Evolutionary conservation across 495 filamentous ascomycete species (phyloP), one percentile per base, ranked within the genome.

Genomic region (Bacidia gigantensis): DNA sequence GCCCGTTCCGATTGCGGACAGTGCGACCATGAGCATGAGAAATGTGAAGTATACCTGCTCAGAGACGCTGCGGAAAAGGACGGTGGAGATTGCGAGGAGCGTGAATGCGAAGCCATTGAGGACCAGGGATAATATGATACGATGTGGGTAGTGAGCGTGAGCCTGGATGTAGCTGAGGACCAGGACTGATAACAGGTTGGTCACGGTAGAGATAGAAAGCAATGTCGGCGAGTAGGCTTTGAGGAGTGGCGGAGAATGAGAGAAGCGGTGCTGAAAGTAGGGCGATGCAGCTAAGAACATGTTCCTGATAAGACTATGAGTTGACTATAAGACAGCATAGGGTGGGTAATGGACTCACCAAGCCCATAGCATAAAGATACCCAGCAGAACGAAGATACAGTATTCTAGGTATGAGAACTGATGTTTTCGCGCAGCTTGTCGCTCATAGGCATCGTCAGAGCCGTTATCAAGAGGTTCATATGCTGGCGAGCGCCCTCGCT

Each of bases 291-390:
- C 92, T 55, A 99, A 78, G 70, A 97, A 95, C 90, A 95, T 95
- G 71, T 95, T 97, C 89, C 89, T 95, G 2, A n/a, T 14, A 0
- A 26, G 12, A n/a, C n/a, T n/a, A n/a, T 38, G 14, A 38, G 47
- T 17, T 26, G 11, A 50, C 12, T 22, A 2, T 50, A 7, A 22
- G 3, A 10, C 1, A 39, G 0, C 11, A 17, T 18, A 38, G 29
- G 23, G 46, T 35, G 39, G 44, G 41, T 64, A 14, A 5, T 14
- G 5, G 14, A 14, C 81, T 61, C 80, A 96, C 89, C 89, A 96
- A 29, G 89, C 86, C 89, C 89, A 96, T 53, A 96, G 74, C 93
- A 95, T 96, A 20, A 89, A 83, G 17, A 93, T 71, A 44, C 92
- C 92, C 20, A 96, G 73, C n/a, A 95, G 66, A 51, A 83, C 67